Base-by-base conservation (phyloP, 176 grass and related monocot species). In the Bromus sterilis region DNA sequence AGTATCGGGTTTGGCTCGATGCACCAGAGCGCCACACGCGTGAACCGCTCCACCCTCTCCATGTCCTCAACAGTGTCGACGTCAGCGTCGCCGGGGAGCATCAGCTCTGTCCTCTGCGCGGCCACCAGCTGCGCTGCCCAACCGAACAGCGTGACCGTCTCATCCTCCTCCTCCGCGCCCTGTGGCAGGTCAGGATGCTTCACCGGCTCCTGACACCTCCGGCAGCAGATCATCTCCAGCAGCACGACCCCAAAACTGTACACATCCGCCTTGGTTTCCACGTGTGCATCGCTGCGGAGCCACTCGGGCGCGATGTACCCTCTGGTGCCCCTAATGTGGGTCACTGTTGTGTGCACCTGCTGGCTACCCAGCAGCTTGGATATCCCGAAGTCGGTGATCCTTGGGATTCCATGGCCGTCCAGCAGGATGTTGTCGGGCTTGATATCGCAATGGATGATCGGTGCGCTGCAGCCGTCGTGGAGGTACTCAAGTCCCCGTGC, bases 241-340 rank as follows among this genome's bases (percentile, higher is more conserved):
- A 96, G 87, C 62, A 96, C 93, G 6, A 96, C 87, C 13, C 87
- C 93, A 24, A 90, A 95, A 63, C 87, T 95, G 60, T 95, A 92
- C 37, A 96, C 90, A 51, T 93, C 90, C 43, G 76, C 85, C 29
- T 68, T 76, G 9, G 6, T 67, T 21, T 41, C 18, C 40, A 85
- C 56, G 12, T 5, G 34, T 0, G 21, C 21, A 0, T 40, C 35
- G 6, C 44, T 18, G 26, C 10, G 14, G 37, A 86, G 8, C 84
- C 84, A 86, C 29, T 86, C 78, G 0, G 77, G 78, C 0, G 84
- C 78, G 1, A 75, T n/a, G 7, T 86, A 86, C 0, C 73, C 42
- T 0, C 44, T 43, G 0, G 5, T 21, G 43, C 78, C 29, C 84
- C 68, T 6, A 4, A 34, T 6, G 11, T 80, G 36, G 34, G 77